Evolutionary conservation across 495 filamentous ascomycete genomes (phyloP), one percentile per base, ranked within the genome.

Genomic region (Paragyromitra xinjiangensis): DNA sequence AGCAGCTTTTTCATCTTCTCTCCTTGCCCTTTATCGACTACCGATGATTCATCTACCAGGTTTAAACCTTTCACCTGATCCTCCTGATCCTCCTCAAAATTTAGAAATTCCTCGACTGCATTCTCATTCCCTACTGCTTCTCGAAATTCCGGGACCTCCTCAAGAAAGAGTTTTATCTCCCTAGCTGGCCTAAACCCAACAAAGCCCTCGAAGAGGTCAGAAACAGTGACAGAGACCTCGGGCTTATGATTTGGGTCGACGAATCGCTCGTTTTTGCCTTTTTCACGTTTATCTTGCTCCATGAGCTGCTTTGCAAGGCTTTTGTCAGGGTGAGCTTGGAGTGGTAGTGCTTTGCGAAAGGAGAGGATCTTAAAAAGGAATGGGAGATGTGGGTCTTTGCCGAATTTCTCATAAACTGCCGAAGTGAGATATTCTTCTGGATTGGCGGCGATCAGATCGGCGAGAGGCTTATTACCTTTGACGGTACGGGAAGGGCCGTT

Each of bases 311-410:
- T 82, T 0, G 92, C 87, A 6, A 95, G 87, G 1, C 85, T 82
- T 73, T 91, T 91, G 83, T 93, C 86, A 9, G 91, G 93, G 74
- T 94, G 92, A 39, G 94, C 87, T 81, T 95, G 93, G n/a, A 95
- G 87, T 0, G 91, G 92, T 0, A 95, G 88, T 0, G 93, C 92
- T 83, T 94, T 93, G 71, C 86, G 85, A 74, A 94, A 92, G 7
- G 91, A 94, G 2, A 94, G 85, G 58, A 95, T 90, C 84, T 94
- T 95, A 6, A 92, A 91, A 0, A 95, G 84, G 77, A 90, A 95
- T 0, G 92, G 92, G 1, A 95, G 85, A 50, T 92, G 89, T 7
- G 64, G 26, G 39, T 73, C 64, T 45, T 68, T 69, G 26, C 65
- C 56, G 58, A 91, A 91, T 66, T 89, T 88, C n/a, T 90, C 83